phyloP scores from a whole-genome alignment of 352 stramenopile genomes.

The Globisporangium iwayamae region DNA sequence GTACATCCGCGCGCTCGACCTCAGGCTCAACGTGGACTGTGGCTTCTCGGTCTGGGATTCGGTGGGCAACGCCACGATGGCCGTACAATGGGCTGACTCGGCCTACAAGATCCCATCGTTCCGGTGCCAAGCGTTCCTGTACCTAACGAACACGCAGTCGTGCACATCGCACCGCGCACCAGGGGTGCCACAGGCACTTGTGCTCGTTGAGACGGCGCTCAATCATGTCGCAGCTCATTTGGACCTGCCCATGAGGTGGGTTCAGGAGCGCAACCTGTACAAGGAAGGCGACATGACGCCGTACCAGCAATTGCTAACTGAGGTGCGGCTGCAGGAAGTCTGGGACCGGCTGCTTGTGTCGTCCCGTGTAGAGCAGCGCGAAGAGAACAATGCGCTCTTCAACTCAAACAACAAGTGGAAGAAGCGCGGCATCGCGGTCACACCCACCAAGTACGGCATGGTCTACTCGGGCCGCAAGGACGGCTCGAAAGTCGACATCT shows the following conservation, averaged over 20 bases:
- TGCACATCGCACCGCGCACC: slow-evolving; percentile 96
- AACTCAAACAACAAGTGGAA: slow-evolving; percentile 89
- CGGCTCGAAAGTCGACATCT: slow-evolving; percentile 38
- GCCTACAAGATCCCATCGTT: slow-evolving; percentile 93
- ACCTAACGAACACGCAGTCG: slow-evolving; percentile 92
- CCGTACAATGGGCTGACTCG: slow-evolving; percentile 94
- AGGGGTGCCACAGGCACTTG: slow-evolving; percentile 91
- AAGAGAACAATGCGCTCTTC: slow-evolving; percentile 76
- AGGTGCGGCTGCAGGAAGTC: slow-evolving; percentile 89
- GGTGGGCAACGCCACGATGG: slow-evolving; percentile 89
- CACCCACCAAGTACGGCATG: slow-evolving; percentile 94
- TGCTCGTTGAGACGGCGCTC: slow-evolving; percentile 92
- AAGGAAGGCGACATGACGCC: slow-evolving; percentile 86
- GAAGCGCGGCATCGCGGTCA: slow-evolving; percentile 88
- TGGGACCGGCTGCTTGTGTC: slow-evolving; percentile 75
- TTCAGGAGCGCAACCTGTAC: slow-evolving; percentile 93
- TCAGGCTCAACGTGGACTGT: slow-evolving; percentile 93
- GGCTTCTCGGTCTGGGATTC: slow-evolving; percentile 94
- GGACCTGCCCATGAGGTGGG: slow-evolving; percentile 52
- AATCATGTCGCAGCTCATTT: slow-evolving; percentile 90
- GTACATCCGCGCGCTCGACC: slow-evolving; percentile 88
- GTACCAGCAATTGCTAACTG: slow-evolving; percentile 89
- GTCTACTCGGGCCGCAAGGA: slow-evolving; percentile 80
- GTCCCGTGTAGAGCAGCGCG: slow-evolving; percentile 65
- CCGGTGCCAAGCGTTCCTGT: slow-evolving; percentile 83